phyloP scores from a whole-genome alignment of 2,329 filamentous ascomycete species.

The Ambrosiella cleistominuta region DNA sequence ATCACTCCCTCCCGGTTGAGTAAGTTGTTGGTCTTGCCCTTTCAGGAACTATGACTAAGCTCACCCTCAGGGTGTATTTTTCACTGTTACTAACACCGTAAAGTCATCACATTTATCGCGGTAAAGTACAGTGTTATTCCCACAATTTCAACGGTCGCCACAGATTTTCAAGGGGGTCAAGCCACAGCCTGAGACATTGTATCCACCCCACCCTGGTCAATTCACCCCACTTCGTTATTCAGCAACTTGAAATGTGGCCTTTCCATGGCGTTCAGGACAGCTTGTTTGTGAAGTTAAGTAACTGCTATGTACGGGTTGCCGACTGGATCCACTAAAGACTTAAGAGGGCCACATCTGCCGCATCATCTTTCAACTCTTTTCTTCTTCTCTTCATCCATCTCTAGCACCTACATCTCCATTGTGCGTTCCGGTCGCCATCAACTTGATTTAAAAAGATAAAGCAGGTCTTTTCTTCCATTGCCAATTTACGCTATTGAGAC shows the following conservation, averaged over 20 bases:
- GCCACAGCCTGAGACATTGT: background rate
- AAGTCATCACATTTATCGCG: background rate
- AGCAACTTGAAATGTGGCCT: conserved; percentile 31
- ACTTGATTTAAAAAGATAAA: conserved; percentile 9
- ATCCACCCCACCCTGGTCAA: background rate
- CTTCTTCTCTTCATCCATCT: conserved; percentile 14
- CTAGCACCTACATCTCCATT: conserved; percentile 13
- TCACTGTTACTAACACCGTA: background rate
- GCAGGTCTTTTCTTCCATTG: conserved; percentile 14
- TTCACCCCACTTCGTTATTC: conserved; percentile 4
- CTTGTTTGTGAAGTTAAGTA: background rate
- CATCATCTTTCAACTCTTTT: conserved; percentile 16
- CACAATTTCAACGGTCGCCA: background rate
- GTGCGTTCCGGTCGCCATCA: conserved; percentile 8
- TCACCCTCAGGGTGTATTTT: background rate
- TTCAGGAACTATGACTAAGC: too few species aligned
- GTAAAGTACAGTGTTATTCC: background rate
- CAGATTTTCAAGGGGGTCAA: background rate
- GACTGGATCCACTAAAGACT: background rate
- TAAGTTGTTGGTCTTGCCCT: background rate
- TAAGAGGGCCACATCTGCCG: conserved; percentile 14
- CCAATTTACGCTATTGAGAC: conserved; percentile 7
- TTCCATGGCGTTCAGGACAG: conserved; percentile 15
- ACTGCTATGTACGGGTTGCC: background rate
- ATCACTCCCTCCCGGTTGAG: background rate